A percentile compares a stretch with the other conserved stretches of the same genome.
Evolutionary conservation across 768 basidiomycete species (phyloP).

Genomic region (Suillus weaverae): DNA sequence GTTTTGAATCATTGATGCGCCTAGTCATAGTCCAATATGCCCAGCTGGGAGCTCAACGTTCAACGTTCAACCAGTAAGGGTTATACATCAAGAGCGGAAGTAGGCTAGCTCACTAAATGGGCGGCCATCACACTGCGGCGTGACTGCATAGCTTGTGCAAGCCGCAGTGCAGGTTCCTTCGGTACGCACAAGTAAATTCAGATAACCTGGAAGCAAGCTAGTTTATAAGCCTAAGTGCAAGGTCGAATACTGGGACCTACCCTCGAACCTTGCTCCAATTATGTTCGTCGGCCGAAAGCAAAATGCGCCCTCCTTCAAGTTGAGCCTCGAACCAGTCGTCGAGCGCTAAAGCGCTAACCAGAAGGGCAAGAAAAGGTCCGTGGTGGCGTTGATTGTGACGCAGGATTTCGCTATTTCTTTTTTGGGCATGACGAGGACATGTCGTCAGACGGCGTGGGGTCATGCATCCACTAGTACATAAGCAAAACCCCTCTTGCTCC

Average conservation of each 20-base stretch:
- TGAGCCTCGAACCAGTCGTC: too few species aligned
- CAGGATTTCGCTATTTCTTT: background rate
- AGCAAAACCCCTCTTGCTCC: conserved; percentile 26
- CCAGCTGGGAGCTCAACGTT: background rate
- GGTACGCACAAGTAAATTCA: background rate
- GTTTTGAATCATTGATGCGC: background rate
- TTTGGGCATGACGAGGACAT: conserved; percentile 18
- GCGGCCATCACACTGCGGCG: background rate
- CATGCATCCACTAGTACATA: conserved; percentile 23
- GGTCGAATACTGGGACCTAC: background rate
- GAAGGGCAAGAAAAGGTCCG: background rate
- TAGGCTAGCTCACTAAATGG: background rate
- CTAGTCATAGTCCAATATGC: background rate
- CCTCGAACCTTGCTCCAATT: background rate
- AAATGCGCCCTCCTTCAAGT: background rate
- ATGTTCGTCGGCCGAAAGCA: background rate
- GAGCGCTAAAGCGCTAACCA: background rate
- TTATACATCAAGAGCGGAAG: background rate
- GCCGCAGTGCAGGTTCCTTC: background rate
- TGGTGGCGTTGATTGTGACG: background rate
- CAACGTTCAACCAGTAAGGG: background rate
- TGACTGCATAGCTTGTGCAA: background rate
- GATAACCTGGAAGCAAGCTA: background rate
- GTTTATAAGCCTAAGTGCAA: background rate
- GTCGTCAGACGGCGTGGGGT: conserved; percentile 20